Evolutionary conservation across 1,139 yeast species (phyloP).

Genomic region (Kodamaea alishanica): DNA sequence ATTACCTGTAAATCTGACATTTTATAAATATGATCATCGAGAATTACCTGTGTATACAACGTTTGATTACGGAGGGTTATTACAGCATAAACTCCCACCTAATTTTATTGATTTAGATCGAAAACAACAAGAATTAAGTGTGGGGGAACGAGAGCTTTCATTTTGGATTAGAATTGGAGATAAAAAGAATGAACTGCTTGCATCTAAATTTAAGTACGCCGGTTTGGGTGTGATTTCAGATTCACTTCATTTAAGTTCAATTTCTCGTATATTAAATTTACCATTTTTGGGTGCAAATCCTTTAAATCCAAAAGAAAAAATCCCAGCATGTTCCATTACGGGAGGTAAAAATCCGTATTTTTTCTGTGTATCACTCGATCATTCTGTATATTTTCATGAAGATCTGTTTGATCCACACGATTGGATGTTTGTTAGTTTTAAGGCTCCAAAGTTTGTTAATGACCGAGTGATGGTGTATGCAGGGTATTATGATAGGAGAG

Average conservation of each 20-base stretch:
- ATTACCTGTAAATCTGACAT: constrained; percentile 23
- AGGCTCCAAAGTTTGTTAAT: constrained; percentile 35
- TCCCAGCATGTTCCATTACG: constrained; percentile 10
- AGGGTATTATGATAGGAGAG: constrained; percentile 32
- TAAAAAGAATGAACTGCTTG: constrained; percentile 9
- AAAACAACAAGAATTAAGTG: constrained; percentile 15
- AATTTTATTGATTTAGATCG: constrained; percentile 20
- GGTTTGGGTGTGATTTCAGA: constrained; percentile 32
- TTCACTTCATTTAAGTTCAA: constrained; percentile 32
- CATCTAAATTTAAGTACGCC: constrained; percentile 21
- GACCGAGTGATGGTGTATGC: constrained; percentile 39
- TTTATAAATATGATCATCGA: constrained; percentile 25
- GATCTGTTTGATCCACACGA: constrained; percentile 40
- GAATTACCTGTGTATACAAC: constrained; percentile 19
- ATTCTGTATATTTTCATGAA: constrained; percentile 41
- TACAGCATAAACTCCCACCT: constrained; percentile 30
- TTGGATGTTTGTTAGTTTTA: constrained; percentile 36
- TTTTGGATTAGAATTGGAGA: constrained; percentile 33
- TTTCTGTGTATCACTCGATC: constrained; percentile 43
- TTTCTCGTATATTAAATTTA: constrained; percentile 27
- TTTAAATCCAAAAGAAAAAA: constrained; percentile 6
- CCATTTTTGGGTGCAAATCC: constrained; percentile 10
- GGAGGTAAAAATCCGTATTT: constrained; percentile 25
- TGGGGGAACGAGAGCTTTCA: constrained; percentile 31
- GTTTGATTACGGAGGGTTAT: constrained; percentile 18